Evolutionary conservation across 768 basidiomycete species (phyloP), one percentile per base, ranked within the genome.

Genomic region (Kwoniella botswanensis): DNA sequence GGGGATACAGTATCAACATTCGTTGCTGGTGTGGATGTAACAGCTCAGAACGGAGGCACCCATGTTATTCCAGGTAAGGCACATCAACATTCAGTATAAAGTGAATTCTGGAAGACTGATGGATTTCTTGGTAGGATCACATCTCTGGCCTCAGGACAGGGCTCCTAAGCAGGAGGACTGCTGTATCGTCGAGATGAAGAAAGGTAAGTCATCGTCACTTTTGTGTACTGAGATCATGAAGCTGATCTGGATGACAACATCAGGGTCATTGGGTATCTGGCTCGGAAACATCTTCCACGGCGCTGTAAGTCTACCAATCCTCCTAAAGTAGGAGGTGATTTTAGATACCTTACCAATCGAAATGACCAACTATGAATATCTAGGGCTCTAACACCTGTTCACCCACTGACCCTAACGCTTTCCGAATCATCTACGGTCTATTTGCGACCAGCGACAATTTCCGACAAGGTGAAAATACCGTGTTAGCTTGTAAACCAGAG

Each of bases 1-100:
- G n/a, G n/a, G n/a, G n/a, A n/a, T n/a, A n/a, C 50, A 72, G 72
- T 74, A 11, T 74, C 72, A 7, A 74, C 72, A 13, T 74, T 74
- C 26, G 61, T 74, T 17, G 72, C 72, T 24, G 72, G 72, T 29
- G 59, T 57, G 17, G 65, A 74, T 54, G 72, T 74, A 4, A 74
- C 72, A 29, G 68, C 68, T 1, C 21, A 59, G 59, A 74, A 74
- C 52, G 72, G 72, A 1, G 72, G 72, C 11, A 74, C 72, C 21
- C 68, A 67, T 21, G 72, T 74, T 12, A 63, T 57, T n/a, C 72
- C 72, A 17, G 72, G 72, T 70, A 22, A 35, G 62, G n/a, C n/a
- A n/a, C n/a, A n/a, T n/a, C n/a, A n/a, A n/a, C n/a, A n/a, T n/a
- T n/a, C n/a, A n/a, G n/a, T n/a, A n/a, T n/a, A n/a, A n/a, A n/a